Percentiles rank a stretch among this genome's conserved stretches.
phyloP scores from a whole-genome alignment of 1,139 yeast species.

The Arxiozyma bovina region DNA sequence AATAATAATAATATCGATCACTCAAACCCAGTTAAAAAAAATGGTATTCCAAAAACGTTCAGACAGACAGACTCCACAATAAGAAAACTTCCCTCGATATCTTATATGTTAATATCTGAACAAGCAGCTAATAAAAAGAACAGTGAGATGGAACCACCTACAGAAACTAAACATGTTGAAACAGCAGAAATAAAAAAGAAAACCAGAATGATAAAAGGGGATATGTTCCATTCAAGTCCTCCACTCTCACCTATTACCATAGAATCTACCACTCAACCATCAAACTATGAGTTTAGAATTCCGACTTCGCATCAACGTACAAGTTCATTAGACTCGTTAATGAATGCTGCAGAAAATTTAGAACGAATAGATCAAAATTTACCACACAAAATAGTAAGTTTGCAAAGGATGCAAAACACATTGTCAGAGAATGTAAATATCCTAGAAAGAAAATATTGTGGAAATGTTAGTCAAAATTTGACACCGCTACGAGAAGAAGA shows the following conservation, averaged over 20 bases:
- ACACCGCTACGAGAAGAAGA: neutral
- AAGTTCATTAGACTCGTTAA: constrained; percentile 4
- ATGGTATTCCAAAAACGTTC: neutral
- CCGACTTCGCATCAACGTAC: neutral
- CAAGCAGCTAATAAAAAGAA: neutral
- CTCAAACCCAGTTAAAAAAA: neutral
- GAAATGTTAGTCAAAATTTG: neutral
- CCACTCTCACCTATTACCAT: neutral
- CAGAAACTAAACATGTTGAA: neutral
- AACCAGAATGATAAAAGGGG: too few relatives aligned
- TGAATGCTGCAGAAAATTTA: constrained; percentile 3
- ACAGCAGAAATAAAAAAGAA: too few relatives aligned
- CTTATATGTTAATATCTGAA: neutral
- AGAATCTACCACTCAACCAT: neutral
- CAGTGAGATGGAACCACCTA: neutral
- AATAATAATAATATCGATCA: neutral
- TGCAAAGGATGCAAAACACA: neutral
- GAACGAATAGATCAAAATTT: neutral
- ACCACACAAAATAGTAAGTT: neutral
- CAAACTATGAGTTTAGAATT: neutral
- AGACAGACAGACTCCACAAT: neutral
- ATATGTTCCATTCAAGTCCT: neutral
- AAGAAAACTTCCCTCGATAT: constrained; percentile 1
- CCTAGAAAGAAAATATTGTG: neutral
- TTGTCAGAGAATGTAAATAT: neutral